Conservation (phyloP, 2,329 filamentous ascomycete genomes). For the Colletotrichum ledebouriae region DNA sequence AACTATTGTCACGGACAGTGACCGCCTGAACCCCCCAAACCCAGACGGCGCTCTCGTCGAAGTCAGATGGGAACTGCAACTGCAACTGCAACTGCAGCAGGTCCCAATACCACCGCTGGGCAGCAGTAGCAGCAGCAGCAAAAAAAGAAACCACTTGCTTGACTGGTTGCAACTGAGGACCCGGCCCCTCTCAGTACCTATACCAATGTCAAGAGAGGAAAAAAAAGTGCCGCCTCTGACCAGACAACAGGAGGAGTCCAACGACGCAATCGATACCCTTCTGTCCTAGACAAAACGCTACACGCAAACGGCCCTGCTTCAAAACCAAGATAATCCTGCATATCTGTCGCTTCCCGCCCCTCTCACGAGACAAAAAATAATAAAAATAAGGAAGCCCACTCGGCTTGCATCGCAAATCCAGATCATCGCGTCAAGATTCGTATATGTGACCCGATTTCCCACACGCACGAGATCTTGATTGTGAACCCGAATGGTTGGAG, state of each 20-base stretch:
- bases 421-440: constrained; percentile 19
- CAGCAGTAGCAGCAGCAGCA: background rate
- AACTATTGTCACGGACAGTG: background rate
- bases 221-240: background rate
- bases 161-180: background rate
- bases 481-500: no score
- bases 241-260: constrained; percentile 4
- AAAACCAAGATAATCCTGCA: background rate
- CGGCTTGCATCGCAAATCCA: constrained; percentile 11
- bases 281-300: no score
- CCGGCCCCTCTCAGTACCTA: background rate
- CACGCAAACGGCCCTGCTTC: background rate
- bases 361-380: no score
- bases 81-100: background rate
- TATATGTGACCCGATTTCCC: no score
- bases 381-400: background rate
- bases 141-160: background rate
- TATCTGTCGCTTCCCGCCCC: background rate
- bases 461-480: no score
- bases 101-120: background rate
- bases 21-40: background rate
- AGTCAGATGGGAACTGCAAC: constrained; percentile 10
- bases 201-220: no score
- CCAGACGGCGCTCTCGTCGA: no score
- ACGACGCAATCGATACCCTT: constrained; percentile 6